phyloP scores from a whole-genome alignment of 306 rosid genomes.

The Prunus mira region DNA sequence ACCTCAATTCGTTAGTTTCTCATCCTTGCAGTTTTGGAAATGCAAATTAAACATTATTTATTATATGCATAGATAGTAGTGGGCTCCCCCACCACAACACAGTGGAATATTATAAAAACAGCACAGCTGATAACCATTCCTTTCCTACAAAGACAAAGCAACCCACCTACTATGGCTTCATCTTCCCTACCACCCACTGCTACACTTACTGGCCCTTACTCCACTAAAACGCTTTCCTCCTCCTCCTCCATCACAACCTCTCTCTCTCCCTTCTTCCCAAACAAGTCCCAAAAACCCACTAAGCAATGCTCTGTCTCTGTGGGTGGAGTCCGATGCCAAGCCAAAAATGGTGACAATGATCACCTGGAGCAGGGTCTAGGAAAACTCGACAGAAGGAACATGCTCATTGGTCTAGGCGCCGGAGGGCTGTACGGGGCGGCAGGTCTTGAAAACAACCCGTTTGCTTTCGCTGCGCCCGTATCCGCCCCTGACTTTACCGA shows the following conservation, averaged over 20 bases:
- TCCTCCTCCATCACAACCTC: not conserved
- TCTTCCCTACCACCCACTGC: not conserved
- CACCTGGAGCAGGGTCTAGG: not conserved
- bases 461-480: slow-evolving; percentile 47
- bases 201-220: not conserved
- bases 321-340: slow-evolving; percentile 1
- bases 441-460: slow-evolving; percentile 23
- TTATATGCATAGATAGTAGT: too few relatives aligned
- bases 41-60: too few relatives aligned
- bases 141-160: too few relatives aligned
- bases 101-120: too few relatives aligned
- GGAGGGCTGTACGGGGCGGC: slow-evolving; percentile 56
- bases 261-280: not conserved
- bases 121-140: not conserved
- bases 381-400: slow-evolving; percentile 15
- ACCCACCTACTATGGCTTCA: not conserved
- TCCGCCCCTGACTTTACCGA: slow-evolving; percentile 37
- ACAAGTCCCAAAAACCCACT: not conserved
- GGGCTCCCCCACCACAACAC: too few relatives aligned
- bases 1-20: too few relatives aligned
- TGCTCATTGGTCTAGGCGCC: slow-evolving; percentile 43
- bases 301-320: too few relatives aligned
- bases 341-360: not conserved
- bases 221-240: not conserved
- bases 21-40: too few relatives aligned